Conservation (phyloP, 768 basidiomycete genomes). For the Lentinus brumalis region DNA sequence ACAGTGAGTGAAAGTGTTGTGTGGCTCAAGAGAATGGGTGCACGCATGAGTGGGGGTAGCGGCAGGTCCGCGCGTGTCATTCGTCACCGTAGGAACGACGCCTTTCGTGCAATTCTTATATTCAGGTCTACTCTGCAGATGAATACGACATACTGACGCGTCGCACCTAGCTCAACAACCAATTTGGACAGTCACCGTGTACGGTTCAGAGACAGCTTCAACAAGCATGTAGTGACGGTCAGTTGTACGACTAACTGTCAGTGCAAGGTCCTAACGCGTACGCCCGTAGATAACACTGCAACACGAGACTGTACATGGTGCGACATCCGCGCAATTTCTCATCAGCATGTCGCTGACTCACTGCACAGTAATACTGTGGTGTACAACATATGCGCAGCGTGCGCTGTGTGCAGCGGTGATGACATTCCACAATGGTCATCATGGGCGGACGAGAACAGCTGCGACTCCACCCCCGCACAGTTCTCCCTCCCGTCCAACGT, state of each 20-base stretch:
- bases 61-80: too few species aligned
- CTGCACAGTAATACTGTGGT: constrained; percentile 5
- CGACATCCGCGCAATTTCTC: background rate
- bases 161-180: constrained; percentile 10
- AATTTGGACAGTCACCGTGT: constrained; percentile 12
- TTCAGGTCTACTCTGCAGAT: too few species aligned
- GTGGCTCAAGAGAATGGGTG: too few species aligned
- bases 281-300: background rate
- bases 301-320: constrained; percentile 8
- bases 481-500: constrained; percentile 8
- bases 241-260: background rate
- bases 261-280: background rate
- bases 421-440: background rate
- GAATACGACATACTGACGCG: background rate
- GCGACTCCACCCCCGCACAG: background rate
- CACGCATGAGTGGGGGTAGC: too few species aligned
- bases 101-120: too few species aligned
- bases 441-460: constrained; percentile 6
- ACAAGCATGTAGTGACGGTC: constrained; percentile 5
- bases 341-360: background rate
- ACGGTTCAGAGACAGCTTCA: background rate
- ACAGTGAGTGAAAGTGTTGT: too few species aligned
- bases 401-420: constrained; percentile 3
- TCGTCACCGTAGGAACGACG: too few species aligned
- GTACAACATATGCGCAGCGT: constrained; percentile 15